phyloP scores from a whole-genome alignment of 2,329 filamentous ascomycete species.

The Trichoderma koningii region DNA sequence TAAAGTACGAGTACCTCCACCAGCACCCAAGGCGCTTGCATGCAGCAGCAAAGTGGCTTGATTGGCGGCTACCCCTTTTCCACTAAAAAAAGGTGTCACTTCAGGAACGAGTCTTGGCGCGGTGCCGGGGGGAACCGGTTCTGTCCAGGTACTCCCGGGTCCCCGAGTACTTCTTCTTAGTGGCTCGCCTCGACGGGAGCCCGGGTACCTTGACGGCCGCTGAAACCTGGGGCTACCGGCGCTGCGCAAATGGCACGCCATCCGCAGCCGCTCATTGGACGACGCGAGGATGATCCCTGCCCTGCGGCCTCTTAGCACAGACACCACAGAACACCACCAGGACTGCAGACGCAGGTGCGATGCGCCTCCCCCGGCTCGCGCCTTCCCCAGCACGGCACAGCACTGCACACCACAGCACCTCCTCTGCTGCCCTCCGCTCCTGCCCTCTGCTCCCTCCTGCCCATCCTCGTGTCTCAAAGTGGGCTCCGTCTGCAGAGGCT shows the following conservation, averaged over 20 bases:
- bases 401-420: no score
- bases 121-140: not conserved
- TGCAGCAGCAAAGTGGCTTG: constrained; percentile 9
- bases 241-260: constrained; percentile 23
- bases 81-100: constrained; percentile 25
- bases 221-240: constrained; percentile 23
- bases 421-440: not conserved
- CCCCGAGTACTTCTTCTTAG: constrained; percentile 3
- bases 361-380: constrained; percentile 11
- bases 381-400: not conserved
- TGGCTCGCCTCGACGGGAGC: not conserved
- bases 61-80: constrained; percentile 27
- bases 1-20: not conserved
- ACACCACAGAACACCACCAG: constrained; percentile 23
- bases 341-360: constrained; percentile 24
- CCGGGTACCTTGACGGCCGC: constrained; percentile 22
- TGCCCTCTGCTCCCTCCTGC: constrained; percentile 16
- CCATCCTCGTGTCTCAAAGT: constrained; percentile 26
- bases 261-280: constrained; percentile 23
- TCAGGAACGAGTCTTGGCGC: constrained; percentile 28
- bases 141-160: constrained; percentile 7
- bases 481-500: constrained; percentile 10
- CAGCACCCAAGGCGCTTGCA: constrained; percentile 16
- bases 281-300: constrained; percentile 20
- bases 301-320: not conserved